Conservation (phyloP, 176 grass and related monocot species). For the Phoenix roebelenii region DNA sequence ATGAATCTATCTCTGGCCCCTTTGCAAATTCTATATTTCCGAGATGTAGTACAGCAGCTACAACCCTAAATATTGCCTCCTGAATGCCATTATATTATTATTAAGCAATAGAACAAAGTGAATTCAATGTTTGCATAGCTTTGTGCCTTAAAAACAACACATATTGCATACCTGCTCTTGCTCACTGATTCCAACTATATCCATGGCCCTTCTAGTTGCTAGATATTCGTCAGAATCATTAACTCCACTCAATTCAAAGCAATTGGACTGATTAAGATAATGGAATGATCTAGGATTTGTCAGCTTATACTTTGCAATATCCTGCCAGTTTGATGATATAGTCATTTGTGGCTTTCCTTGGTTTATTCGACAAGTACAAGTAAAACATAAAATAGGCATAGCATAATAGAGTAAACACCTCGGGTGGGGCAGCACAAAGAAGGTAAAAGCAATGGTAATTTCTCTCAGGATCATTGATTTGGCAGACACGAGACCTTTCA, state of each 20-base stretch:
- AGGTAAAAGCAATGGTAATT: constrained; percentile 22
- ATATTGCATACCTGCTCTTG: constrained; percentile 69
- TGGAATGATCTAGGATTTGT: constrained; percentile 54
- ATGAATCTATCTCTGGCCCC: constrained; percentile 85
- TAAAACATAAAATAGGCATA: too few relatives aligned
- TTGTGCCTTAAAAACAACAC: too few relatives aligned
- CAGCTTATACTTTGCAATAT: constrained; percentile 75
- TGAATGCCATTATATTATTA: constrained; percentile 23
- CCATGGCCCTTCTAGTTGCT: constrained; percentile 87
- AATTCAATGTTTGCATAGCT: too few relatives aligned
- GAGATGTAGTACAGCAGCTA: constrained; percentile 96
- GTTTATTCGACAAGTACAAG: too few relatives aligned
- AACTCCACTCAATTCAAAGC: constrained; percentile 74
- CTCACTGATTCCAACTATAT: constrained; percentile 75
- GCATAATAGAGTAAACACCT: constrained; percentile 7
- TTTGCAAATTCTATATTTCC: constrained; percentile 90
- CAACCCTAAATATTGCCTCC: constrained; percentile 94
- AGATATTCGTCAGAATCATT: constrained; percentile 82
- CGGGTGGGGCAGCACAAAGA: constrained; percentile 11
- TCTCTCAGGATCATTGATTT: constrained; percentile 81
- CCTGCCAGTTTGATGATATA: constrained; percentile 34
- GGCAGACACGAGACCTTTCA: constrained; percentile 97
- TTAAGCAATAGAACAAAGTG: too few relatives aligned
- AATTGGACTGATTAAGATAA: constrained; percentile 92
- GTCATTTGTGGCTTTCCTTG: neutral